These are phyloP conservation scores for Pelargonium nanum DNA, from an alignment of 345 rosid species.

Conservation along the genomic window DNA sequence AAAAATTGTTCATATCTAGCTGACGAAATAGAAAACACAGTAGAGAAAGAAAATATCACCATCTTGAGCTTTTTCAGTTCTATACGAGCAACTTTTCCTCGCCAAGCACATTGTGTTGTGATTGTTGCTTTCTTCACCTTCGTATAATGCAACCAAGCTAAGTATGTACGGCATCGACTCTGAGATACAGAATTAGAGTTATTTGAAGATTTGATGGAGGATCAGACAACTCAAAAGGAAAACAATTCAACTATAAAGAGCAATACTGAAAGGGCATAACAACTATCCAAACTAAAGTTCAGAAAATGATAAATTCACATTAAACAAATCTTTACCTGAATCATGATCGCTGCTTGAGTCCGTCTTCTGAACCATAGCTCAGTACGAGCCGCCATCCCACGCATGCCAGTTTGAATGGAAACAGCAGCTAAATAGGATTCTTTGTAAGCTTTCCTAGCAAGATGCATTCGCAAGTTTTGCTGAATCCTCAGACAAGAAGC, in stretches of 20 bases:
- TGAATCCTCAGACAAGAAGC: constrained; percentile 77
- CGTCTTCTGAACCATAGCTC: constrained; percentile 65
- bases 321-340: constrained; percentile 39
- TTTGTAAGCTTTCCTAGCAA: constrained; percentile 68
- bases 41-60: constrained; percentile 12
- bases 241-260: neutral
- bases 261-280: neutral
- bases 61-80: constrained; percentile 11
- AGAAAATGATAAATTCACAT: too few species aligned
- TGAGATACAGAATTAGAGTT: constrained; percentile 21
- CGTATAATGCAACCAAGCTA: constrained; percentile 47
- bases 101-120: constrained; percentile 8
- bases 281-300: neutral
- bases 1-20: too few species aligned
- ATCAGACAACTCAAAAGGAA: neutral
- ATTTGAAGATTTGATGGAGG: neutral
- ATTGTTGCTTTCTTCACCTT: constrained; percentile 47
- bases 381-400: constrained; percentile 87
- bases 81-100: constrained; percentile 11
- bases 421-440: constrained; percentile 45
- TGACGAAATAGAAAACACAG: neutral
- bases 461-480: constrained; percentile 64
- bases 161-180: constrained; percentile 68
- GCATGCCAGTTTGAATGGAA: constrained; percentile 71
- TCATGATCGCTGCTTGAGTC: constrained; percentile 60